These are phyloP conservation scores for Earliella scabrosa DNA, from an alignment of 1,284 basidiomycete species.

Conservation along the genomic window DNA sequence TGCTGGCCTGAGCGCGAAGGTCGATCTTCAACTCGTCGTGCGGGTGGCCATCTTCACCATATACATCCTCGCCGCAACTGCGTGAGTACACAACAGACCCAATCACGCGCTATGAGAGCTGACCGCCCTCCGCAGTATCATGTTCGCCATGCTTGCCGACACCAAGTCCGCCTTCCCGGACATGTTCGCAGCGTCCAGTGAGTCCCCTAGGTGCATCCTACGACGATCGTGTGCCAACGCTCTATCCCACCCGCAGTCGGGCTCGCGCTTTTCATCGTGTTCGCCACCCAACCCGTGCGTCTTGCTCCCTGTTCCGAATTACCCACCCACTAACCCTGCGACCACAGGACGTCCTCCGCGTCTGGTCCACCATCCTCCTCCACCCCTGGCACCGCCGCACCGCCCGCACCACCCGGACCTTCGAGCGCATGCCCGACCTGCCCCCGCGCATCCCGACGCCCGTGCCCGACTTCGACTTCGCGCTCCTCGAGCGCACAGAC, in stretches of 20 bases:
- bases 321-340: neutral
- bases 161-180: conserved; percentile 25
- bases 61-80: conserved; percentile 25
- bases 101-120: neutral
- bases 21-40: conserved; percentile 21
- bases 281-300: conserved; percentile 30
- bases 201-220: neutral
- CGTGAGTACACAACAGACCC: conserved; percentile 21
- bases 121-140: conserved; percentile 13
- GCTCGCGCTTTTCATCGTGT: conserved; percentile 30
- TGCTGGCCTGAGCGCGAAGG: conserved; percentile 9
- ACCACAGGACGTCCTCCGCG: conserved; percentile 26
- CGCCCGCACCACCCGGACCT: neutral
- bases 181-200: conserved; percentile 33
- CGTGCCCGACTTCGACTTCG: conserved; percentile 21
- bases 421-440: too few relatives aligned
- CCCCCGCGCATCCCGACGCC: conserved; percentile 6
- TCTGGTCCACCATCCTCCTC: conserved; percentile 23
- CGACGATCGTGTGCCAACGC: too few relatives aligned
- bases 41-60: conserved; percentile 28
- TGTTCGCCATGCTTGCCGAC: conserved; percentile 21
- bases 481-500: conserved; percentile 21
- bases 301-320: neutral
- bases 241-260: conserved; percentile 30
- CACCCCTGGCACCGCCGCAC: conserved; percentile 10